These are phyloP conservation scores for Plantago lanceolata DNA, from an alignment of 305 asterid species.

Conservation along the genomic window DNA sequence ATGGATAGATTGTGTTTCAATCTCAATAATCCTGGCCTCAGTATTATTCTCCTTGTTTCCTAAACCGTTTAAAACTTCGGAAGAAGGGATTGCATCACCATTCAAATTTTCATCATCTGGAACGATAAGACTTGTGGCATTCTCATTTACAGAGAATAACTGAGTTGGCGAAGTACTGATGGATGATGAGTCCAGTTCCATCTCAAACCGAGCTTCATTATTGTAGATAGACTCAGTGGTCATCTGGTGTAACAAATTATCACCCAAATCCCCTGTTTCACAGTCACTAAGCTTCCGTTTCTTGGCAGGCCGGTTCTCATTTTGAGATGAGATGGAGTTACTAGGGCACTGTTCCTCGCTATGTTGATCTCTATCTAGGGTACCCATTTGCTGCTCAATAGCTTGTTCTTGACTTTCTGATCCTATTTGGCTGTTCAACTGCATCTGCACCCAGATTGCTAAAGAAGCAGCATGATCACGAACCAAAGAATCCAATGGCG, in stretches of 20 bases:
- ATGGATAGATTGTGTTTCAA: constrained; percentile 17
- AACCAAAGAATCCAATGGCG: constrained; percentile 62
- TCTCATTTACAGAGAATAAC: constrained; percentile 25
- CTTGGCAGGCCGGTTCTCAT: constrained; percentile 23
- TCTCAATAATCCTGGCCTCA: constrained; percentile 21
- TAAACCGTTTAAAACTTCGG: constrained; percentile 20
- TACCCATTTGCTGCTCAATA: constrained; percentile 23
- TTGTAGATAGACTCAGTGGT: constrained; percentile 24
- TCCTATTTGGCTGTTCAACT: constrained; percentile 49
- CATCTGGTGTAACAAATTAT: constrained; percentile 13
- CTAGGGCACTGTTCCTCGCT: constrained; percentile 22
- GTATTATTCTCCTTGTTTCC: constrained; percentile 24
- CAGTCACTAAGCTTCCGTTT: constrained; percentile 27
- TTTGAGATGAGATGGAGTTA: constrained; percentile 14
- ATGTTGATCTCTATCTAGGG: constrained; percentile 24
- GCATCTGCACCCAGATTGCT: constrained; percentile 67
- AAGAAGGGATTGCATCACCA: constrained; percentile 24
- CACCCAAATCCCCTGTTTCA: constrained; percentile 25
- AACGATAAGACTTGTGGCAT: background rate
- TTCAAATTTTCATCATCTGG: constrained; percentile 27
- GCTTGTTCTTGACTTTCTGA: constrained; percentile 28
- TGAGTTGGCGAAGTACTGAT: constrained; percentile 24
- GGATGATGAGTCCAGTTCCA: constrained; percentile 33
- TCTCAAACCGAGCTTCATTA: constrained; percentile 20
- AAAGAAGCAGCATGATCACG: constrained; percentile 79